Conservation (phyloP, 23 red algal genomes). For the Agarophyton chilense region DNA sequence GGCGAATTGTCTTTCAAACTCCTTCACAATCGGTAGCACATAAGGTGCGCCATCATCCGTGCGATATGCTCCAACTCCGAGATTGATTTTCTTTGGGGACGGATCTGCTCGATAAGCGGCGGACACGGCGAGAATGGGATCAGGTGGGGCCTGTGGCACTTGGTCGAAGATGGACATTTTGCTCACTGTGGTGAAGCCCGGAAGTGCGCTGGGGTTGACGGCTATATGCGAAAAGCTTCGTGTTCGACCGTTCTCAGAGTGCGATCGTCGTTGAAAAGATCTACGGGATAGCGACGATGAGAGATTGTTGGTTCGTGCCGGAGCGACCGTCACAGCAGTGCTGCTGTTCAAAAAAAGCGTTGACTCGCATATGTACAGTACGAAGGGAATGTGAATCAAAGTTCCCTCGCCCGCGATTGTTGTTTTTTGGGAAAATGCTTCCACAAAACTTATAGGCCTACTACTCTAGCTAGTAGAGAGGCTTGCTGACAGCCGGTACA, state of each 20-base stretch:
- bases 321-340: too few species aligned
- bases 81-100: constrained; percentile 81
- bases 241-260: too few species aligned
- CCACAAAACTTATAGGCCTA: too few species aligned
- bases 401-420: too few species aligned
- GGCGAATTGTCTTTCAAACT: constrained; percentile 65
- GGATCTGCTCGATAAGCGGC: constrained; percentile 70
- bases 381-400: not conserved
- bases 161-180: constrained; percentile 42
- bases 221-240: too few species aligned
- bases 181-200: too few species aligned
- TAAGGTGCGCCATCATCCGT: constrained; percentile 79
- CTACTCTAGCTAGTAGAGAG: too few species aligned
- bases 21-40: constrained; percentile 84
- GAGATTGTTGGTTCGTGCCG: too few species aligned
- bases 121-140: constrained; percentile 91
- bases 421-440: not conserved
- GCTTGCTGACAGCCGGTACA: not conserved
- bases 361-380: too few species aligned
- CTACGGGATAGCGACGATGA: too few species aligned
- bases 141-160: constrained; percentile 77
- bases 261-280: not conserved
- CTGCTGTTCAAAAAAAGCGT: too few species aligned
- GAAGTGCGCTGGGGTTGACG: too few species aligned
- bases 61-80: constrained; percentile 96